Evolutionary conservation across 306 rosid genomes (phyloP), one percentile per base, ranked within the genome.

Genomic region (Cicer pinnatifidum): DNA sequence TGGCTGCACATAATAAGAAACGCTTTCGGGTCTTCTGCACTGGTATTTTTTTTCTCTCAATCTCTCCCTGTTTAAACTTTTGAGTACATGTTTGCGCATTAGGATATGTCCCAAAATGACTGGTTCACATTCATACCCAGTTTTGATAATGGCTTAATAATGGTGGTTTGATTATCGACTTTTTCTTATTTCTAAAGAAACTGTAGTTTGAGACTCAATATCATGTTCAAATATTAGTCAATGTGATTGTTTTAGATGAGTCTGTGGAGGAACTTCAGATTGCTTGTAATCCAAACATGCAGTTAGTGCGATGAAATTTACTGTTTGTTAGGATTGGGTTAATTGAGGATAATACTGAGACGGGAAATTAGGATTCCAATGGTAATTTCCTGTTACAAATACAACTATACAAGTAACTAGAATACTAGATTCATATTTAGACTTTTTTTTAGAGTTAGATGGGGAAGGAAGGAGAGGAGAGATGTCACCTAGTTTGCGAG

Each of bases 21-120:
- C 83, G 87, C 40, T 94, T 93, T 66, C 85, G 95, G 50, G 97
- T 94, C 82, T 86, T 91, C 69, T 94, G 98, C 84, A 91, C 97
- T 78, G 98, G 98, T 94, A 58, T 75, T 63, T 0, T 8, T 2
- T 58, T 1, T 40, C 16, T 53, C 68, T 72, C 16, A 3, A 5
- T 11, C 57, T 51, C 20, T 51, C 57, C 20, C 15, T 57, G 4
- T 58, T 63, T 47, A 3, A 16, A 23, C 65, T 20, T 73, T 57
- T 8, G 15, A 48, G 50, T 23, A 9, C 0, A 45, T 43, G 20
- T 77, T 13, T 53, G 40, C 4, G 40, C 51, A 43, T 50, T 65
- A 39, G 45, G 33, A 37, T 70, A 20, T 71, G 17, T 39, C 10
- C 23, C n/a, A 15, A 60, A 50, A 69, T 7, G 13, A 40, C 45